phyloP scores from a whole-genome alignment of 2,329 filamentous ascomycete genomes.

The Phialocephala subalpina region DNA sequence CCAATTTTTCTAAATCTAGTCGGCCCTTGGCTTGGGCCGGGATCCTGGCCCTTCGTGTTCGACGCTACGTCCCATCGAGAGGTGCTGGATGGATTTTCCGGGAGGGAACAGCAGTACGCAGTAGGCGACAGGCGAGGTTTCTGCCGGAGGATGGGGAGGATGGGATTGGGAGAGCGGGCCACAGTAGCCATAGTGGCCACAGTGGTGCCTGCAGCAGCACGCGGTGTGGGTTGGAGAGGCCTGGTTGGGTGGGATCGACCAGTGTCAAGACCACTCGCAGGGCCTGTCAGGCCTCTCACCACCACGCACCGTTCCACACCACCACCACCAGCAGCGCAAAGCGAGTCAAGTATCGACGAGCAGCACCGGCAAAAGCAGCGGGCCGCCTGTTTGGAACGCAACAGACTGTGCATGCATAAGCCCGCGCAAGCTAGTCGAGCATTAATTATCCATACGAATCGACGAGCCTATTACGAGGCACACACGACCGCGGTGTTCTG shows the following conservation, averaged over 20 bases:
- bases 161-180: neutral
- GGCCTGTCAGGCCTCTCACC: neutral
- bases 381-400: neutral
- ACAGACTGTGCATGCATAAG: constrained; percentile 34
- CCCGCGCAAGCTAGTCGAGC: constrained; percentile 31
- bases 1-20: constrained; percentile 35
- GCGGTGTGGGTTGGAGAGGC: neutral
- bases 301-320: too few relatives aligned
- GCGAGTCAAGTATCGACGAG: neutral
- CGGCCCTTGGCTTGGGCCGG: constrained; percentile 16
- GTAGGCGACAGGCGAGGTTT: neutral
- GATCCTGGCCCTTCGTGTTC: constrained; percentile 29
- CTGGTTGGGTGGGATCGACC: constrained; percentile 15
- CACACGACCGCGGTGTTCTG: constrained; percentile 4
- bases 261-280: neutral
- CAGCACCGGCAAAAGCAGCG: neutral
- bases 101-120: constrained; percentile 1
- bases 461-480: constrained; percentile 2
- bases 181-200: neutral
- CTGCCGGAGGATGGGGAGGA: neutral
- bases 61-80: constrained; percentile 28
- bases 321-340: neutral
- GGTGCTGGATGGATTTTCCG: constrained; percentile 18
- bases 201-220: neutral
- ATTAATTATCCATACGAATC: constrained; percentile 29